These are phyloP conservation scores for Hevea brasiliensis DNA, from an alignment of 345 rosid genomes.

Conservation along the genomic window DNA sequence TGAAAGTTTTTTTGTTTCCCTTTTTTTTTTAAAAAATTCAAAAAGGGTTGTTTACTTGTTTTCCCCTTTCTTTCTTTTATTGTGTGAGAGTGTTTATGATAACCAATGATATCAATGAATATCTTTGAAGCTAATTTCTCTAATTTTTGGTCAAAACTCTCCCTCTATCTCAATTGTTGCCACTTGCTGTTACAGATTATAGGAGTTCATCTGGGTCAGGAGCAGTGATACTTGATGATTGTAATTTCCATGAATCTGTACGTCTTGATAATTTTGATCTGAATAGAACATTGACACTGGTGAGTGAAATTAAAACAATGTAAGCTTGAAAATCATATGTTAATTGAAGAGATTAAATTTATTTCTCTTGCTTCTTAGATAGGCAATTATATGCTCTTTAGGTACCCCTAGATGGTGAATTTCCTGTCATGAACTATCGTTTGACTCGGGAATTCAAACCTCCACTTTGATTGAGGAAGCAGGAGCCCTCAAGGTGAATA, in stretches of 20 bases:
- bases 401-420: constrained; percentile 99
- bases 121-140: background rate
- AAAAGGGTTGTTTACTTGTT: background rate
- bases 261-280: constrained; percentile 86
- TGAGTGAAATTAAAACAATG: constrained; percentile 41
- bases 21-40: too few species aligned
- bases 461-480: constrained; percentile 98
- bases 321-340: background rate
- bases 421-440: constrained; percentile 98
- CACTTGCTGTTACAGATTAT: constrained; percentile 61
- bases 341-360: constrained; percentile 4
- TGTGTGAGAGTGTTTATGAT: background rate
- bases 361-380: constrained; percentile 11
- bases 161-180: background rate
- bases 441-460: constrained; percentile 99
- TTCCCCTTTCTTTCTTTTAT: background rate
- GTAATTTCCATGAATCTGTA: constrained; percentile 98
- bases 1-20: constrained; percentile 1
- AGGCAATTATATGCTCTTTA: constrained; percentile 32
- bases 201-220: constrained; percentile 84
- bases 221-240: constrained; percentile 86
- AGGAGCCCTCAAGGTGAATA: constrained; percentile 73
- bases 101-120: background rate
- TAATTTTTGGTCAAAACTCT: background rate
- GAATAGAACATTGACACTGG: constrained; percentile 88